Evolutionary conservation across 768 basidiomycete genomes (phyloP), one percentile per base, ranked within the genome.

Genomic region (Phlebiopsis flavidoalba): DNA sequence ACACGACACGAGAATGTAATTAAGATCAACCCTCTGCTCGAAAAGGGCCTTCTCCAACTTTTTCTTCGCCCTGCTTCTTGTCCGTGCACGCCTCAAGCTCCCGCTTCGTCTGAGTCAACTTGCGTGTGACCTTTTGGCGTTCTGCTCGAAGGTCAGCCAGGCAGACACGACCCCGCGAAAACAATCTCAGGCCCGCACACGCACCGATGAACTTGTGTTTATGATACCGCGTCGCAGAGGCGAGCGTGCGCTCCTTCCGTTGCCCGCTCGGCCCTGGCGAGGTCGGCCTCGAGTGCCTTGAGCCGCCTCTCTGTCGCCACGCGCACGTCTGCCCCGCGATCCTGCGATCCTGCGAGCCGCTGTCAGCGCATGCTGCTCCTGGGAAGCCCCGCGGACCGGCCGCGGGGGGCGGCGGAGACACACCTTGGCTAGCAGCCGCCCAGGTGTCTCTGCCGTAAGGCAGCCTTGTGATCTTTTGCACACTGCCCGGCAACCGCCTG

Each of bases 131-230:
- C 68, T 96, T 98, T 74, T 93, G 86, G 49, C 93, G 85, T 72
- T 98, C 95, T 96, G 46, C 3, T 19, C 14, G 48, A 15, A 8
- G 22, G 3, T 47, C 15, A 62, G 50, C 5, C n/a, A n/a, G n/a
- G n/a, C n/a, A n/a, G n/a, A 8, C 21, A 52, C 6, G 50, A n/a
- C n/a, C n/a, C 50, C 10, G 10, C 6, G 6, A 11, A 8, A 40
- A 33, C 10, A 21, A 55, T 3, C 11, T 11, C 8, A 53, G n/a
- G 47, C 51, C 7, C 40, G 40, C 8, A 21, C 3, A 71, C 79
- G 64, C 63, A 95, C 94, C 95, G 63, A 98, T 97, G 75, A 98
- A 98, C 72, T 93, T 95, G 67, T 95, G 77, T 76, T 86, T 93
- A 66, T 95, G 94, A 72, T 98, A 98, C 63, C 83, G 83, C 45